Evolutionary conservation across 225 moss, liverwort and hornwort species (phyloP), one percentile per base, ranked within the genome.

Genomic region (Climacium dendroides): DNA sequence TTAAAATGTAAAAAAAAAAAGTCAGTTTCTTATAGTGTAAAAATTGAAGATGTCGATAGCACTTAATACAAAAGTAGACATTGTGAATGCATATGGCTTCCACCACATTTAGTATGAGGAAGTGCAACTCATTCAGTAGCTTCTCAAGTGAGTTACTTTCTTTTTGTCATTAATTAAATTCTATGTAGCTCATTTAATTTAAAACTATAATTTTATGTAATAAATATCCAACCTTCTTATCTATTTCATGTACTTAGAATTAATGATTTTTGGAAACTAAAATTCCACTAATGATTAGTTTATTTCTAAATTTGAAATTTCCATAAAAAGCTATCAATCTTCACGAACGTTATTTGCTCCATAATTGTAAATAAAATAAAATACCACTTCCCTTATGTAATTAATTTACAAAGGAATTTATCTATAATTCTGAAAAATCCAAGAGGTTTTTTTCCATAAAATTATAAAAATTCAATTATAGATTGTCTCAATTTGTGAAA

Each of bases 311-410:
- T 50, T 52, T 34, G 0, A 8, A 50, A 32, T 50, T 34, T 0
- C 2, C 0, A 19, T 10, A 3, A 12, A 2, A 74, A 74, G 12
- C 32, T 20, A 32, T 7, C 0, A 48, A 19, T 1, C 7, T 0
- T 50, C 34, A 8, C 1, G 0, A 14, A 34, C 8, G 3, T 52
- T 75, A 8, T 52, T 34, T 34, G 2, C 34, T 8, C 28, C 1
- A 22, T 3, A 52, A 75, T 52, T 34, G 0, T 34, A 34, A 34
- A 22, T 34, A 34, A 52, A 74, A 13, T 3, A 34, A 50, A 74
- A 52, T 13, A 34, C 3, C 1, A 74, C 3, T 34, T 50, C 13
- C 0, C 2, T 34, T 52, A 1, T 0, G 14, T 13, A 23, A 13
- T 50, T 35, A 8, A 13, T 20, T 52, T 1, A 34, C 22, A 22